Evolutionary conservation across 1,284 basidiomycete genomes (phyloP).

Genomic region (Cryptococcus hybrid): DNA sequence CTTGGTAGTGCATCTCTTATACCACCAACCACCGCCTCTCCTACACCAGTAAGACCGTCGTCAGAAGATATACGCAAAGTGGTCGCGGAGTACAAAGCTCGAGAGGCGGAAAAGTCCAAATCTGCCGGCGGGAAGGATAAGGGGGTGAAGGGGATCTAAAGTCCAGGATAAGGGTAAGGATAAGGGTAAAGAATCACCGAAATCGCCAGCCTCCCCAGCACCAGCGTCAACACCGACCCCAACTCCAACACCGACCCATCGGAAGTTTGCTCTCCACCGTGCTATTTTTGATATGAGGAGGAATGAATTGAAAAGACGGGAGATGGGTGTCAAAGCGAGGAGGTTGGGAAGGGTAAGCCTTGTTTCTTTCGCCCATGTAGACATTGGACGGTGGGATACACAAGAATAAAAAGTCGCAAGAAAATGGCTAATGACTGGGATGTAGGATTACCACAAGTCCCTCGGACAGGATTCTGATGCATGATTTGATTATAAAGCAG

Average conservation of each 20-base stretch:
- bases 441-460: conserved; percentile 1
- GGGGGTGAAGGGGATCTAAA: conserved; percentile 19
- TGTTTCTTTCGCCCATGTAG: neutral
- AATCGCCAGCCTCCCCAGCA: conserved; percentile 4
- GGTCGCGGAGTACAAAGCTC: conserved; percentile 41
- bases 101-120: conserved; percentile 31
- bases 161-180: conserved; percentile 17
- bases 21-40: conserved; percentile 27
- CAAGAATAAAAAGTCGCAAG: neutral
- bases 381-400: neutral
- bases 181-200: conserved; percentile 8
- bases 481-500: too few species aligned
- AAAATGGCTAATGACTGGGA: neutral
- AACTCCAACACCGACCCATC: conserved; percentile 25
- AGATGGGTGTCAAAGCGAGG: conserved; percentile 44
- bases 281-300: conserved; percentile 45
- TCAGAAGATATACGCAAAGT: conserved; percentile 49
- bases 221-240: conserved; percentile 12
- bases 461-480: neutral
- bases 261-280: conserved; percentile 47
- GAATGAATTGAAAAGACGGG: conserved; percentile 32
- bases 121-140: neutral
- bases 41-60: conserved; percentile 20
- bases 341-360: conserved; percentile 42
- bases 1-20: conserved; percentile 30